These are phyloP conservation scores for Leptographium galeiforme DNA, from an alignment of 2,329 filamentous ascomycete genomes.

Conservation along the genomic window DNA sequence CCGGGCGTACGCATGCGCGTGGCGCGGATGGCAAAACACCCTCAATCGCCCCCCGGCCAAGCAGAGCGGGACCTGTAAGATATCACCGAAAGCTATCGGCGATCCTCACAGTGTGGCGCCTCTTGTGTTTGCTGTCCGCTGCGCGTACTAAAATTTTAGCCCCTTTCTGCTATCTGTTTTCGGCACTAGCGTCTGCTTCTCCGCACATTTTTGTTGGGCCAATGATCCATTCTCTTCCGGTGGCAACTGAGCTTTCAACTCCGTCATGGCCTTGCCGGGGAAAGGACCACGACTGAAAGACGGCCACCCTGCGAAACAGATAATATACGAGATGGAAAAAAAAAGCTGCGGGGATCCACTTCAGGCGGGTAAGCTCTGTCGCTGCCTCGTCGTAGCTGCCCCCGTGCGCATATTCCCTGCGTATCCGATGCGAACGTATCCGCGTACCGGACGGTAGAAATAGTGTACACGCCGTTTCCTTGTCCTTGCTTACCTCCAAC, in stretches of 20 bases:
- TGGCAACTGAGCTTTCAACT: not conserved
- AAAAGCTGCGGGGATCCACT: no score
- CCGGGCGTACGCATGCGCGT: no score
- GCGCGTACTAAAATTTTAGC: not conserved
- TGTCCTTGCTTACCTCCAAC: not conserved
- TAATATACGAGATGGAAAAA: not conserved
- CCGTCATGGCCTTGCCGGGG: not conserved
- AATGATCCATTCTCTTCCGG: not conserved
- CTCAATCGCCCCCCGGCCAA: no score
- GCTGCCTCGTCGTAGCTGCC: not conserved
- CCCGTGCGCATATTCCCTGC: no score
- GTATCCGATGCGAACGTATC: no score
- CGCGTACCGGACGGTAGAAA: no score
- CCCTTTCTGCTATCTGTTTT: not conserved
- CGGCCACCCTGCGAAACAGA: not conserved
- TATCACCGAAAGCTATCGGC: no score
- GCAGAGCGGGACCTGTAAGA: no score
- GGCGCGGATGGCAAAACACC: no score
- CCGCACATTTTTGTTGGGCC: conserved; percentile 2
- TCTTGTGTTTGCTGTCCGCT: not conserved
- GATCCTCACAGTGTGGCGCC: no score
- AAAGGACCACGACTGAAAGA: not conserved
- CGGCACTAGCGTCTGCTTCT: not conserved
- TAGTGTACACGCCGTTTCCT: no score
- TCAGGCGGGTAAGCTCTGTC: not conserved